Base-by-base conservation (phyloP, 345 rosid genomes). In the Populus ilicifolia region DNA sequence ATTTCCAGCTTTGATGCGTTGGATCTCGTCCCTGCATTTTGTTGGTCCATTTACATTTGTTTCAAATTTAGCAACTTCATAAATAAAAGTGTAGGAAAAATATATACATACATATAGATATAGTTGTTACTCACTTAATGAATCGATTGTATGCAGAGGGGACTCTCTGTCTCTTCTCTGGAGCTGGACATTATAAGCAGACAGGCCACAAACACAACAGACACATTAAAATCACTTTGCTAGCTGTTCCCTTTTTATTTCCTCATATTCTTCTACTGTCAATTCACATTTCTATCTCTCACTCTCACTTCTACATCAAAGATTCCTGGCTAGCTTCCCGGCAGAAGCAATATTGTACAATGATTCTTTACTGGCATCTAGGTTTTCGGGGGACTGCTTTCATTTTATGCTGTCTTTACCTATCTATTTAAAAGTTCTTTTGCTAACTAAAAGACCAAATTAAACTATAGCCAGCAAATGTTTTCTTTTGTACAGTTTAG, bases 111-210 rank as follows among this genome's bases (percentile, higher is more conserved):
- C 2, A 16, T 23, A 5, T 17, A 50, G 4, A 44, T n/a, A 38
- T 69, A 69, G 75, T 36, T 48, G 77, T 78, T 76, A 82, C 95
- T 89, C 84, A 96, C 99, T 96, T 96, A 89, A 96, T 94, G 92
- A 96, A 96, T 85, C 99, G 96, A 86, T 96, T 96, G 88, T 96
- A 96, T 56, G 98, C 99, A 71, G 99, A 96, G 77, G 99, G 99
- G 87, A 96, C 98, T 90, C 99, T 90, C 90, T 92, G 98, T 87
- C 99, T 88, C 90, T 96, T 96, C 93, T 92, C 97, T 75, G 98
- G 99, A 80, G 97, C 99, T 96, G 97, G 83, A 86, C 82, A 84
- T 64, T 11, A 73, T 82, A 80, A 73, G 79, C 84, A 87, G 75
- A 84, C 84, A 88, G 68, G 86, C 56, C 84, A 74, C 59, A 78